Conservation (phyloP, 768 basidiomycete genomes). For the Chiua virens region DNA sequence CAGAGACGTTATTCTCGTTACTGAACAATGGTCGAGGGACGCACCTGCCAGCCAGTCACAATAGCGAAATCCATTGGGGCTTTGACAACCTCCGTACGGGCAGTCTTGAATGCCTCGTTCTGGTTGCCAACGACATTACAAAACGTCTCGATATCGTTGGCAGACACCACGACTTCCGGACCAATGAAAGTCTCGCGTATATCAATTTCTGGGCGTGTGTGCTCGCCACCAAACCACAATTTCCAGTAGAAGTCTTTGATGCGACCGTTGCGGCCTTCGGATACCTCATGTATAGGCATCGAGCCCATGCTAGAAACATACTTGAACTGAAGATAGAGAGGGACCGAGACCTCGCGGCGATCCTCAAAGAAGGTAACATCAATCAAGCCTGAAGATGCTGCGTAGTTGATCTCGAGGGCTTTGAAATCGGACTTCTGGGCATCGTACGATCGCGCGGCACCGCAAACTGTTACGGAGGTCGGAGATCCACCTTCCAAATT, state of each 20-base stretch:
- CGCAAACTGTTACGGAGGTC: slow-evolving; percentile 64
- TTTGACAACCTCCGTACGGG: slow-evolving; percentile 62
- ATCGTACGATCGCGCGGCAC: slow-evolving; percentile 79
- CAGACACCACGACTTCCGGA: slow-evolving; percentile 80
- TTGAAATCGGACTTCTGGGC: slow-evolving; percentile 75
- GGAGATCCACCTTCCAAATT: slow-evolving; percentile 45
- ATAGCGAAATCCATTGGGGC: slow-evolving; percentile 99
- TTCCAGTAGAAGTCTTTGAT: slow-evolving; percentile 99
- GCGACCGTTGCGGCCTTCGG: slow-evolving; percentile 76
- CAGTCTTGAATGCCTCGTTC: slow-evolving; percentile 84
- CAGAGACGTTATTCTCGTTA: slow-evolving; percentile 9
- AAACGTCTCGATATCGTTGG: slow-evolving; percentile 80
- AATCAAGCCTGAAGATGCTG: slow-evolving; percentile 54
- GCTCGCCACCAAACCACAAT: slow-evolving; percentile 92
- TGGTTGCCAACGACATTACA: slow-evolving; percentile 93
- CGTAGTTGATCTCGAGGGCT: slow-evolving; percentile 72
- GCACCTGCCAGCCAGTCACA: slow-evolving; percentile 96
- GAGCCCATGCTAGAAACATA: slow-evolving; percentile 89
- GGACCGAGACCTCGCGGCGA: slow-evolving; percentile 70
- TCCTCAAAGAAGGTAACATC: slow-evolving; percentile 81
- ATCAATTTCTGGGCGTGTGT: slow-evolving; percentile 72
- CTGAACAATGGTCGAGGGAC: slow-evolving; percentile 24
- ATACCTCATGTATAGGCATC: slow-evolving; percentile 91
- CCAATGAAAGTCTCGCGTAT: slow-evolving; percentile 83
- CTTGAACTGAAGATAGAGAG: slow-evolving; percentile 76